Evolutionary conservation across 805 yeast genomes (phyloP).

Genomic region (Kodamaea restingae): DNA sequence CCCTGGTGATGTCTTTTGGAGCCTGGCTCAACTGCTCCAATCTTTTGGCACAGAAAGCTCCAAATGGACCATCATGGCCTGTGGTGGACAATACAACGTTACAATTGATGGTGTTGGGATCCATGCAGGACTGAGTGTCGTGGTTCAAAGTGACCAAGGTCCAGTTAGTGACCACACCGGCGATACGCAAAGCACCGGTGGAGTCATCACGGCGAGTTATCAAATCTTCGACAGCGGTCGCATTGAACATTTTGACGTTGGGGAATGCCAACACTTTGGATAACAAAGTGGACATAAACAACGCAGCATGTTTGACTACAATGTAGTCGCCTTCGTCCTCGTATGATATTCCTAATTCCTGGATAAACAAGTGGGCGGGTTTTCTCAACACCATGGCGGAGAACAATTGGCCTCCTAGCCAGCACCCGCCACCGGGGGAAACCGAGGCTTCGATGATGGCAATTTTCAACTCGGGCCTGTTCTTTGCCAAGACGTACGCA

Average conservation of each 20-base stretch:
- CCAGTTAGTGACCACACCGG: slow-evolving; percentile 84
- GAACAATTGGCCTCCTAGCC: slow-evolving; percentile 74
- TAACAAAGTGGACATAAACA: slow-evolving; percentile 66
- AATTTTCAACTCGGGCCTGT: slow-evolving; percentile 71
- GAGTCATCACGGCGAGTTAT: slow-evolving; percentile 61
- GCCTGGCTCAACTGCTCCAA: slow-evolving; percentile 34
- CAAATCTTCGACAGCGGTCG: slow-evolving; percentile 76
- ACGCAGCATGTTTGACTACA: slow-evolving; percentile 77
- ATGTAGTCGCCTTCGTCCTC: slow-evolving; percentile 80
- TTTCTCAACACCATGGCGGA: slow-evolving; percentile 77
- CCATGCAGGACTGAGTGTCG: slow-evolving; percentile 77
- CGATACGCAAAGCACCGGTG: slow-evolving; percentile 58
- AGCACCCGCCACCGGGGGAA: slow-evolving; percentile 79
- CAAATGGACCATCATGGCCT: slow-evolving; percentile 83
- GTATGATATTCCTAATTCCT: slow-evolving; percentile 59
- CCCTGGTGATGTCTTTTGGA: slow-evolving; percentile 40
- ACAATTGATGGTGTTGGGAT: slow-evolving; percentile 71
- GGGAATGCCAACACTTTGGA: slow-evolving; percentile 69
- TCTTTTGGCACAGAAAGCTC: slow-evolving; percentile 75
- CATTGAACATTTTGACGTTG: slow-evolving; percentile 72
- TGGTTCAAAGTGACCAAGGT: slow-evolving; percentile 73
- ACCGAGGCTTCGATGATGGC: slow-evolving; percentile 72
- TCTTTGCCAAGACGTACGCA: slow-evolving; percentile 67
- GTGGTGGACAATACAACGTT: slow-evolving; percentile 65
- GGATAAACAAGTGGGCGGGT: slow-evolving; percentile 68